Conservation (phyloP, 805 yeast genomes). For the Pichia scutulata region DNA sequence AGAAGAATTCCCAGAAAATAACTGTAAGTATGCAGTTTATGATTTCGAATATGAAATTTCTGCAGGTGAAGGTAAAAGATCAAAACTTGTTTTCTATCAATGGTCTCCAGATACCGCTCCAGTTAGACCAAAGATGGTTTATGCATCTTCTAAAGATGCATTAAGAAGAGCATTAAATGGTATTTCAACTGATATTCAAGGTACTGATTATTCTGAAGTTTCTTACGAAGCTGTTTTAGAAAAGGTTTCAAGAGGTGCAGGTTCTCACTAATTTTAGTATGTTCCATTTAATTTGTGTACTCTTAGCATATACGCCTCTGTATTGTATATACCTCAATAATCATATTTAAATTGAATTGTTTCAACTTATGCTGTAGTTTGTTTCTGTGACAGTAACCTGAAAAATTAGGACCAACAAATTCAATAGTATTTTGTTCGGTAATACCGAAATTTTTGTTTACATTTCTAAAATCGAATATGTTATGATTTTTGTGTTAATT, state of each 20-base stretch:
- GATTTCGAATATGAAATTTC: constrained; percentile 92
- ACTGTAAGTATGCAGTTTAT: constrained; percentile 92
- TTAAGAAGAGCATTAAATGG: constrained; percentile 96
- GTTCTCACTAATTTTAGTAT: constrained; percentile 36
- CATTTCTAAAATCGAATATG: no score
- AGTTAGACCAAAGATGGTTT: constrained; percentile 92
- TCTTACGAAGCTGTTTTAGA: constrained; percentile 90
- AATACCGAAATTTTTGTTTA: background rate
- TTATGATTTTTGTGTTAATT: background rate
- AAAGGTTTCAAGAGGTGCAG: constrained; percentile 78
- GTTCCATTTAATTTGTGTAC: background rate
- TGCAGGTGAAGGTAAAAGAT: constrained; percentile 86
- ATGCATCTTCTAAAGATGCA: constrained; percentile 97
- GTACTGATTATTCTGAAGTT: constrained; percentile 96
- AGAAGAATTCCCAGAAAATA: constrained; percentile 87
- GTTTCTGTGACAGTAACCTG: no score
- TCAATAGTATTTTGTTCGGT: background rate
- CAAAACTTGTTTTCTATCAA: constrained; percentile 63
- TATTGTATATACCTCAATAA: background rate
- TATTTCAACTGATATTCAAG: constrained; percentile 90
- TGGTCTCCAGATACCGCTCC: constrained; percentile 99
- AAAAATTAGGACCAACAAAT: background rate
- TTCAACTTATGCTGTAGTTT: no score
- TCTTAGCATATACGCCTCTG: background rate
- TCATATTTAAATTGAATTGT: background rate